Percentiles rank a stretch among this genome's conserved stretches.
phyloP scores from a whole-genome alignment of 345 rosid species.

The Excoecaria cochinchinensis region DNA sequence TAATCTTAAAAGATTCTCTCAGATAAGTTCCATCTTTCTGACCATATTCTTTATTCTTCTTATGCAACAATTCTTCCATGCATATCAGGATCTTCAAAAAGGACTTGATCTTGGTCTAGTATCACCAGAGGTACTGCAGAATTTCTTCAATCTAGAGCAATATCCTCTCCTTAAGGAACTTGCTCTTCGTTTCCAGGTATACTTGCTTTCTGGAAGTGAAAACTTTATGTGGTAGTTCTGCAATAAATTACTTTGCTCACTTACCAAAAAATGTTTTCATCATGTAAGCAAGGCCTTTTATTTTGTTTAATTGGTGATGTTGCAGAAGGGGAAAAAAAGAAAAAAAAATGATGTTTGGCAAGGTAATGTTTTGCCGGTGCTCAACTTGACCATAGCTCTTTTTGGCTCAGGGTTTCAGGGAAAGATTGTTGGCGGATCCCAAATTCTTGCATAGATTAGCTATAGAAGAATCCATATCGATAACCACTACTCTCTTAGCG shows the following conservation, averaged over 20 bases:
- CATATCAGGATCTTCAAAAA: slow-evolving; percentile 79
- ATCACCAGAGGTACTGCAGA: slow-evolving; percentile 92
- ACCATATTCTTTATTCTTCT: background rate
- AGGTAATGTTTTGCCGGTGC: slow-evolving; percentile 8
- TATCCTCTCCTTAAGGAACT: slow-evolving; percentile 86
- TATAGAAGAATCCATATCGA: slow-evolving; percentile 86
- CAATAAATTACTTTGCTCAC: background rate
- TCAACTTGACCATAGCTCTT: slow-evolving; percentile 19
- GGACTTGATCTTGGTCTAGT: slow-evolving; percentile 95
- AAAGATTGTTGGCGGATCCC: slow-evolving; percentile 89
- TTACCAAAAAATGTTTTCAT: slow-evolving; percentile 3
- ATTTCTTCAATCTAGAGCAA: slow-evolving; percentile 81
- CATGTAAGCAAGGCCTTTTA: background rate
- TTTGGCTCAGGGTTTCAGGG: slow-evolving; percentile 84
- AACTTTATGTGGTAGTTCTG: background rate
- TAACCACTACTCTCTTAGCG: slow-evolving; percentile 85
- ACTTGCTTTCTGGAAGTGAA: background rate
- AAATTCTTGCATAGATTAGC: slow-evolving; percentile 87
- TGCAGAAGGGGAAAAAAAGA: background rate
- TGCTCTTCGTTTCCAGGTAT: slow-evolving; percentile 81
- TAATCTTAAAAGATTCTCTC: background rate
- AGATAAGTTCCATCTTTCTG: background rate
- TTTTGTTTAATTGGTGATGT: background rate
- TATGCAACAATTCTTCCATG: slow-evolving; percentile 16
- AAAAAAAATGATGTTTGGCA: background rate